Percentiles rank a stretch among this genome's conserved stretches.
Evolutionary conservation across 2,329 filamentous ascomycete species (phyloP).

Genomic region (Colletotrichum sp.): DNA sequence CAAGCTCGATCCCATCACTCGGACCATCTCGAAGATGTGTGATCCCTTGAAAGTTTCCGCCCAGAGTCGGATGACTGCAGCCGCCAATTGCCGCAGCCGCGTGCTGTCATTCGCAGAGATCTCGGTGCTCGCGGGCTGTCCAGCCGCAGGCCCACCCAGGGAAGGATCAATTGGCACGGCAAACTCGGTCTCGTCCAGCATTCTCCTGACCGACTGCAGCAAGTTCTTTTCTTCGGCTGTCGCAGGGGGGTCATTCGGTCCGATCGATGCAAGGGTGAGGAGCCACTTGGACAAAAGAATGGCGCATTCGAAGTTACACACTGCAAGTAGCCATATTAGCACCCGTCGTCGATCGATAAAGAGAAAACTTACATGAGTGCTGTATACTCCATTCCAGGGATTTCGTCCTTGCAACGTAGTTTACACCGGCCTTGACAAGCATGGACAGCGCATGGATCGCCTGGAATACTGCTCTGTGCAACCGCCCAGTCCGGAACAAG

Average conservation of each 20-base stretch:
- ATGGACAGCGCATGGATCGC: conserved; percentile 72
- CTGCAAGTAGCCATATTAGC: conserved; percentile 33
- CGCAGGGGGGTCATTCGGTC: conserved; percentile 52
- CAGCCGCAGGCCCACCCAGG: conserved; percentile 44
- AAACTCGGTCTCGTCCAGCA: conserved; percentile 68
- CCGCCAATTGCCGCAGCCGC: conserved; percentile 60
- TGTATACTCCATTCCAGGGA: conserved; percentile 68
- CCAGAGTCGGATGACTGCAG: conserved; percentile 64
- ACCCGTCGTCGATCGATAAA: neutral
- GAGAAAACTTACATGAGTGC: conserved; percentile 55
- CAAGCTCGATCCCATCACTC: conserved; percentile 61
- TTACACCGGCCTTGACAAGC: conserved; percentile 67
- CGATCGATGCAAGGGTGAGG: conserved; percentile 58
- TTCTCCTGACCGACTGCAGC: conserved; percentile 60
- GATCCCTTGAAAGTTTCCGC: conserved; percentile 66
- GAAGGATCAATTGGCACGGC: conserved; percentile 65
- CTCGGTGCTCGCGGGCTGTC: conserved; percentile 43
- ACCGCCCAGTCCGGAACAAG: conserved; percentile 61
- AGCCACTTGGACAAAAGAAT: conserved; percentile 67
- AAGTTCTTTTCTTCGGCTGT: conserved; percentile 59
- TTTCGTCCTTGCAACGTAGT: conserved; percentile 66
- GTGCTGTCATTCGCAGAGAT: conserved; percentile 51
- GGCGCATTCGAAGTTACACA: conserved; percentile 67
- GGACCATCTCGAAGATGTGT: conserved; percentile 65
- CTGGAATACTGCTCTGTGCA: conserved; percentile 70